Conservation (phyloP, 192 early-diverging fungal genomes). For the Rhizoclosmatium globosum region DNA sequence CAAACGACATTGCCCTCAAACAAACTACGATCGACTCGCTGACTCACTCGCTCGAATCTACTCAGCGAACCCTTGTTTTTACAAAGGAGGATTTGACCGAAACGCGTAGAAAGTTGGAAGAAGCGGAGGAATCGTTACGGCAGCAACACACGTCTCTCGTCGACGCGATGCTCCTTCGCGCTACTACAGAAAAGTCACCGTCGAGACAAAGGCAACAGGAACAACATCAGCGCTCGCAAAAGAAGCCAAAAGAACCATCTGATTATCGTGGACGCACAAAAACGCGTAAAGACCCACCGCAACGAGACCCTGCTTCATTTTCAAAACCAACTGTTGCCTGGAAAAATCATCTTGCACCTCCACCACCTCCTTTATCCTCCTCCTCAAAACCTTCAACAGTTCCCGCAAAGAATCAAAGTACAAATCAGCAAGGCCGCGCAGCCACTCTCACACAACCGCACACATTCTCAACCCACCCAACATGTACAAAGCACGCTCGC, state of each 20-base stretch:
- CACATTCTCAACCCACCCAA: background rate
- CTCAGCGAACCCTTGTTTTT: background rate
- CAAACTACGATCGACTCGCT: slow-evolving; percentile 10
- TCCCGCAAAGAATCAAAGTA: background rate
- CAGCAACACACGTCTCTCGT: background rate
- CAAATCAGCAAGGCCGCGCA: background rate
- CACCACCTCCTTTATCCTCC: background rate
- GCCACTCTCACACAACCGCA: background rate
- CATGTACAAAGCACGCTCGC: slow-evolving; percentile 5
- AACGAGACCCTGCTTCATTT: background rate
- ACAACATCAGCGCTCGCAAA: background rate
- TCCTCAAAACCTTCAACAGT: too few species aligned
- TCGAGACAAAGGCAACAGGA: too few species aligned
- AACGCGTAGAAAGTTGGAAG: background rate
- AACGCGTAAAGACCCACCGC: background rate
- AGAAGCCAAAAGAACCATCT: background rate
- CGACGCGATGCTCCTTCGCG: slow-evolving; percentile 1
- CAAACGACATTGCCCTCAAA: background rate
- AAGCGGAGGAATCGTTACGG: background rate
- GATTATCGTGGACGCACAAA: background rate
- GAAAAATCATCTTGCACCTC: background rate
- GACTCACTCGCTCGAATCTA: background rate
- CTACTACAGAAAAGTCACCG: too few species aligned
- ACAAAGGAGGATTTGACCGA: slow-evolving; percentile 1
- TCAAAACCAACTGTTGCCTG: background rate